Conservation (phyloP, 441 rosid species). For the Breynia disticha region DNA sequence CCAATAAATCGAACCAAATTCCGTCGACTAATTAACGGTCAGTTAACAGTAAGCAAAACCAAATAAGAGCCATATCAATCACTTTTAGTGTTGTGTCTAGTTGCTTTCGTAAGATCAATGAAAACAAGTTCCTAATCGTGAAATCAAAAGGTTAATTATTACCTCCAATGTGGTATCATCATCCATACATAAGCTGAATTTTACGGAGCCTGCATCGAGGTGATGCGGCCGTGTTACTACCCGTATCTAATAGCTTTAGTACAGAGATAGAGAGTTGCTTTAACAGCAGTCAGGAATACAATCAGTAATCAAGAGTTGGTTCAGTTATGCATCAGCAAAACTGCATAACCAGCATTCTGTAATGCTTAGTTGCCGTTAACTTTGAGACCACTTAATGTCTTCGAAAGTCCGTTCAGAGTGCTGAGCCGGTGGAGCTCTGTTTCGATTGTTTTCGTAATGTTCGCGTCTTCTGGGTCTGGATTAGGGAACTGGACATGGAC, state of each 20-base stretch:
- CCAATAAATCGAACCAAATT: no score
- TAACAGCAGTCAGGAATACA: no score
- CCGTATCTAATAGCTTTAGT: background rate
- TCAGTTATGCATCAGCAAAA: no score
- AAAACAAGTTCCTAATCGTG: background rate
- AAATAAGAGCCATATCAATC: no score
- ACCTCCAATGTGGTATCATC: conserved; percentile 18
- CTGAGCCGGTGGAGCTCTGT: conserved; percentile 59
- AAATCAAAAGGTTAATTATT: conserved; percentile 1
- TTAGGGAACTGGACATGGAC: conserved; percentile 71
- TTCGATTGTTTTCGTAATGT: conserved; percentile 55
- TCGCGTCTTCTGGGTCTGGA: conserved; percentile 45
- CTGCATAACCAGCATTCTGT: conserved; percentile 2
- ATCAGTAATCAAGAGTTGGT: no score
- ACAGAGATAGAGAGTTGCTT: no score
- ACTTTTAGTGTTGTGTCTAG: no score
- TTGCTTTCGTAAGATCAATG: no score
- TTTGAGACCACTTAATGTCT: conserved; percentile 30
- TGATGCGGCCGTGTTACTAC: conserved; percentile 29
- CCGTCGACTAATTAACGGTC: no score
- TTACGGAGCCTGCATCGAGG: conserved; percentile 33
- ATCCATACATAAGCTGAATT: conserved; percentile 13
- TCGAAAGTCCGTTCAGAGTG: conserved; percentile 28
- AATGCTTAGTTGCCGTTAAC: conserved; percentile 24
- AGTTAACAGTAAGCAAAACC: no score